phyloP scores from a whole-genome alignment of 2,329 filamentous ascomycete genomes.

The Nemania sp. region DNA sequence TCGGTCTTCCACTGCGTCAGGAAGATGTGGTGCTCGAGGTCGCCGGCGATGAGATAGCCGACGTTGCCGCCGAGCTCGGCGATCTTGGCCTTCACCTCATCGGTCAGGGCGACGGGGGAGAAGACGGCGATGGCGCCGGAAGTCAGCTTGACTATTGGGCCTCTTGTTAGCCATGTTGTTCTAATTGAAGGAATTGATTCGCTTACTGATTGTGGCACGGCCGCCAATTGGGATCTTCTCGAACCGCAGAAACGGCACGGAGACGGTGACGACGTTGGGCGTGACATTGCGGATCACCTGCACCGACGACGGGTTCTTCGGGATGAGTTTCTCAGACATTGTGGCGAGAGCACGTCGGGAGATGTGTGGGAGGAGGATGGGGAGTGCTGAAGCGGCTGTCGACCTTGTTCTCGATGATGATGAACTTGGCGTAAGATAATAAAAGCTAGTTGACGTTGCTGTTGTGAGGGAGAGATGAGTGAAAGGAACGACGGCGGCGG shows the following conservation, averaged over 20 bases:
- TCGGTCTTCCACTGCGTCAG: constrained; percentile 80
- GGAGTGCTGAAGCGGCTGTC: background rate
- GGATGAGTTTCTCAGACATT: constrained; percentile 69
- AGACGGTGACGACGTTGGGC: constrained; percentile 76
- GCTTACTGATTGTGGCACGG: constrained; percentile 78
- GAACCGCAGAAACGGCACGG: constrained; percentile 82
- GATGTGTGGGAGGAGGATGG: constrained; percentile 5
- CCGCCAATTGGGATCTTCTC: constrained; percentile 83
- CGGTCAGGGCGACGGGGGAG: constrained; percentile 85
- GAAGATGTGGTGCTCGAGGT: constrained; percentile 95
- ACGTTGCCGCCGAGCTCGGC: constrained; percentile 70
- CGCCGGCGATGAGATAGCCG: constrained; percentile 83
- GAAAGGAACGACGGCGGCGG: constrained; percentile 12
- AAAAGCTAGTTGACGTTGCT: background rate
- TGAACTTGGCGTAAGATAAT: background rate
- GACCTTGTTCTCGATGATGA: background rate
- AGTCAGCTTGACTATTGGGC: constrained; percentile 51
- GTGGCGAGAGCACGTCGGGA: constrained; percentile 29
- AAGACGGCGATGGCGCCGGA: constrained; percentile 84
- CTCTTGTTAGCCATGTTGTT: constrained; percentile 3
- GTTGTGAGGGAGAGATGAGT: constrained; percentile 2
- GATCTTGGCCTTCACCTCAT: constrained; percentile 68
- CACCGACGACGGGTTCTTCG: constrained; percentile 73
- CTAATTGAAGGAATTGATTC: background rate
- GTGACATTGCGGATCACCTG: constrained; percentile 91